Percentiles rank a stretch among this genome's conserved stretches.
Evolutionary conservation across 768 basidiomycete genomes (phyloP).

Genomic region (Lyophyllum semitale): DNA sequence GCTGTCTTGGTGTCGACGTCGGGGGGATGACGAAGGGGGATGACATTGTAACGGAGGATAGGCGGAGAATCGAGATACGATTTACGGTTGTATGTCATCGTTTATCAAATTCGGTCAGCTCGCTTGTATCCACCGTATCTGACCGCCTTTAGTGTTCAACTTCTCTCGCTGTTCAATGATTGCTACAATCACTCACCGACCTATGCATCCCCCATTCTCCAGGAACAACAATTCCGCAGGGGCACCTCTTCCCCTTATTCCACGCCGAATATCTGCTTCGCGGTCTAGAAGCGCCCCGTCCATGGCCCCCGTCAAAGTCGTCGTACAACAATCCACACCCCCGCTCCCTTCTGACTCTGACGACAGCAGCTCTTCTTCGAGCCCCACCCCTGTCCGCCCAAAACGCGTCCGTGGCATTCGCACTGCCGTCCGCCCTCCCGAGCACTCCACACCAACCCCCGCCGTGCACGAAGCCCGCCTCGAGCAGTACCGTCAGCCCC

Average conservation of each 20-base stretch:
- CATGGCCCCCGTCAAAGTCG: slow-evolving; percentile 24
- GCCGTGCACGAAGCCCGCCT: slow-evolving; percentile 20
- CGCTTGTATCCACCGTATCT: no score
- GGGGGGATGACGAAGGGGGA: no score
- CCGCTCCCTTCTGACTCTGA: slow-evolving; percentile 27
- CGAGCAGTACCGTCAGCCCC: slow-evolving; percentile 12
- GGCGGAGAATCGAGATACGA: no score
- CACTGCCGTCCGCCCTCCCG: slow-evolving; percentile 31
- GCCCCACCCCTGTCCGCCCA: slow-evolving; percentile 33
- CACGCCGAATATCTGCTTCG: slow-evolving; percentile 45
- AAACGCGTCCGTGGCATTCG: slow-evolving; percentile 36
- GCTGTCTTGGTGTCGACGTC: no score
- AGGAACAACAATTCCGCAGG: slow-evolving; percentile 56
- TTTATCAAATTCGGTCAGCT: no score
- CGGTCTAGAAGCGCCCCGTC: slow-evolving; percentile 24
- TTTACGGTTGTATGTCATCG: no score
- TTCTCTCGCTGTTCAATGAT: no score
- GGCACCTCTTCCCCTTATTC: slow-evolving; percentile 62
- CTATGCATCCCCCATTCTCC: slow-evolving; percentile 32
- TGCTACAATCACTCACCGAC: slow-evolving; percentile 41
- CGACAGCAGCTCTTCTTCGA: slow-evolving; percentile 35
- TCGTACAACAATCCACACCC: slow-evolving; percentile 29
- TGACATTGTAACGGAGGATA: no score
- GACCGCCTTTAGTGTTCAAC: no score
- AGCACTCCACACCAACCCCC: slow-evolving; percentile 46